Evolutionary conservation across 1,284 basidiomycete genomes (phyloP).

Genomic region (Schizophyllum amplum): DNA sequence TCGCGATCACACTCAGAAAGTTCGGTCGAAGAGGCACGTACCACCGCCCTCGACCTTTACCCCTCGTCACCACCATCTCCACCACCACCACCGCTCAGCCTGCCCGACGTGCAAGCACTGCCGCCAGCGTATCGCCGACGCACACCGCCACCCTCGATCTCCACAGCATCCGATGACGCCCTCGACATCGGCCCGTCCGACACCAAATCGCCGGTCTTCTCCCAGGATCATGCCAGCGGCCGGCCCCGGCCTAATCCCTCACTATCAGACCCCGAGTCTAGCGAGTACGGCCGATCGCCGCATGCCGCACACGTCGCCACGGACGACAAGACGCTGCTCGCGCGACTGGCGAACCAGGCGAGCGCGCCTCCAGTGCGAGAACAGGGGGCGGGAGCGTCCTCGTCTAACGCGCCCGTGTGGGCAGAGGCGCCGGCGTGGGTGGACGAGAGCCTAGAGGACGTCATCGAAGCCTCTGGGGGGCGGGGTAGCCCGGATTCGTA

Average conservation of each 20-base stretch:
- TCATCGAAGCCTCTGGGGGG: too few relatives aligned
- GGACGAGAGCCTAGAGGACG: conserved; percentile 21
- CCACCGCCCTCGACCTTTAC: neutral
- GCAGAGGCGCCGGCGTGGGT: conserved; percentile 35
- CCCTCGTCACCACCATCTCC: neutral
- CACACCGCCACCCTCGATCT: conserved; percentile 19
- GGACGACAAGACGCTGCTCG: conserved; percentile 63
- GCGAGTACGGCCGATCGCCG: neutral
- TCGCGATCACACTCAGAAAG: neutral
- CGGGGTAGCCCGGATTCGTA: too few relatives aligned
- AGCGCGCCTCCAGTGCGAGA: conserved; percentile 41
- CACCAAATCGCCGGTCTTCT: too few relatives aligned
- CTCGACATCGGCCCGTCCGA: too few relatives aligned
- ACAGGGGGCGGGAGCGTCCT: neutral
- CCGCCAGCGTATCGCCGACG: conserved; percentile 15
- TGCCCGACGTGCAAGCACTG: neutral
- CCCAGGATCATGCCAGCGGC: too few relatives aligned
- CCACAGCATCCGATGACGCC: conserved; percentile 1
- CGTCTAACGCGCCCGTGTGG: conserved; percentile 10
- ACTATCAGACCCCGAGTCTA: conserved; percentile 4
- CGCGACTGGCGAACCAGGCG: conserved; percentile 44
- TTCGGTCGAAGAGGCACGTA: neutral
- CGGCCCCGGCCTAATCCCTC: neutral
- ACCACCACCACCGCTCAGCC: neutral
- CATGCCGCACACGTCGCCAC: conserved; percentile 60